A percentile compares a stretch with the other conserved stretches of the same genome.
These are phyloP conservation scores for Phialophora chinensis DNA, from an alignment of 2,329 filamentous ascomycete species.

Conservation along the genomic window DNA sequence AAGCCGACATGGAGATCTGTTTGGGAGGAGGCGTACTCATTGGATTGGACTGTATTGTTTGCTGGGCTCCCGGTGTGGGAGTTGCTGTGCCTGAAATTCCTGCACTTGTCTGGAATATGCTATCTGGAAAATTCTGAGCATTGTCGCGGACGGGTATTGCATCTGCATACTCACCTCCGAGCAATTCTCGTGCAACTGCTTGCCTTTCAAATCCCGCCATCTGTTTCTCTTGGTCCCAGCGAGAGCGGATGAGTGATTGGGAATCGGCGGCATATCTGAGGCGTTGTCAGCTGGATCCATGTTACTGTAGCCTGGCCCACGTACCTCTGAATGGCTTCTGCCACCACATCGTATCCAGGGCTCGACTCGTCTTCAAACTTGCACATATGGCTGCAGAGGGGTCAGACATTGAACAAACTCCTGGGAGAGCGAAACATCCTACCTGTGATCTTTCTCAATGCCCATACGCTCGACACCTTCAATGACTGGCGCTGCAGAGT, in stretches of 20 bases:
- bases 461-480: slow-evolving; percentile 74
- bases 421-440: neutral
- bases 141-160: neutral
- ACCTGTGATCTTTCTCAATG: slow-evolving; percentile 71
- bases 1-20: slow-evolving; percentile 24
- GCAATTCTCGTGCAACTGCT: slow-evolving; percentile 48
- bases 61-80: slow-evolving; percentile 8
- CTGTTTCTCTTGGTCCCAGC: slow-evolving; percentile 66
- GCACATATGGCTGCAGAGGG: slow-evolving; percentile 65
- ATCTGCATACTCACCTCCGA: slow-evolving; percentile 42
- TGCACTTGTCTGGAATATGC: slow-evolving; percentile 22
- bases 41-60: slow-evolving; percentile 24
- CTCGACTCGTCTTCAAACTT: slow-evolving; percentile 70
- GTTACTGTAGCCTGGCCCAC: neutral
- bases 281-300: slow-evolving; percentile 21
- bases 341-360: slow-evolving; percentile 67
- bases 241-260: slow-evolving; percentile 58
- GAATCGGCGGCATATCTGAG: slow-evolving; percentile 58
- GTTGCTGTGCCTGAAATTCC: slow-evolving; percentile 19
- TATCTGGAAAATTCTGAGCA: slow-evolving; percentile 24
- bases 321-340: slow-evolving; percentile 50
- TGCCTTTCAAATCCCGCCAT: slow-evolving; percentile 46
- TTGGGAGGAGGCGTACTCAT: slow-evolving; percentile 34
- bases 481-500: slow-evolving; percentile 71
- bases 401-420: neutral